Percentiles rank a stretch among this genome's conserved stretches.
Conservation (phyloP, 1,284 basidiomycete genomes). For the Vanrija sp. region DNA sequence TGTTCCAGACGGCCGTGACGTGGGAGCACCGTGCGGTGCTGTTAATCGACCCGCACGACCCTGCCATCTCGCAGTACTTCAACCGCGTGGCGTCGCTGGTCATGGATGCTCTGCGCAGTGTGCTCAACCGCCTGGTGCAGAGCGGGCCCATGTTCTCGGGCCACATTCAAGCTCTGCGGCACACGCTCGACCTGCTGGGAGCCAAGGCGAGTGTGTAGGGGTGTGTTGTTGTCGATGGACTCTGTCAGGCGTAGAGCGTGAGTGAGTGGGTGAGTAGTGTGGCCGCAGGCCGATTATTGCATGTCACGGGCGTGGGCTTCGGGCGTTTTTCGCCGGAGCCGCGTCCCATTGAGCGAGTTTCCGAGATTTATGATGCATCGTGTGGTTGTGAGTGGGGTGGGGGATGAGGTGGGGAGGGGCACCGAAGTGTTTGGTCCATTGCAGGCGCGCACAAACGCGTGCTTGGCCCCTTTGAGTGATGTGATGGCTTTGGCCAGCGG, state of each 20-base stretch:
- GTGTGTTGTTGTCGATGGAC: not conserved
- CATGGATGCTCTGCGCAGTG: not conserved
- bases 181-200: slow-evolving; percentile 7
- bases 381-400: no score
- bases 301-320: no score
- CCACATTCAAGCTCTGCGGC: slow-evolving; percentile 5
- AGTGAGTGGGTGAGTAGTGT: not conserved
- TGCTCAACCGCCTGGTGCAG: not conserved
- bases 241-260: not conserved
- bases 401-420: no score
- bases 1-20: slow-evolving; percentile 18
- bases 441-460: no score
- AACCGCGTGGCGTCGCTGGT: slow-evolving; percentile 12
- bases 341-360: no score
- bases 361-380: no score
- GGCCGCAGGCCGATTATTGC: no score
- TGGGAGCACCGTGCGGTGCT: slow-evolving; percentile 27
- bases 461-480: no score
- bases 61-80: slow-evolving; percentile 10
- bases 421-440: no score
- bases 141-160: not conserved
- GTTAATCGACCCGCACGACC: slow-evolving; percentile 25
- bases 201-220: slow-evolving; percentile 1
- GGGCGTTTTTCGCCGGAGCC: no score
- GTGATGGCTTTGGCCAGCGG: no score